A percentile compares a stretch with the other conserved stretches of the same genome.
Evolutionary conservation across 768 basidiomycete genomes (phyloP).

Genomic region (Russula sp.): DNA sequence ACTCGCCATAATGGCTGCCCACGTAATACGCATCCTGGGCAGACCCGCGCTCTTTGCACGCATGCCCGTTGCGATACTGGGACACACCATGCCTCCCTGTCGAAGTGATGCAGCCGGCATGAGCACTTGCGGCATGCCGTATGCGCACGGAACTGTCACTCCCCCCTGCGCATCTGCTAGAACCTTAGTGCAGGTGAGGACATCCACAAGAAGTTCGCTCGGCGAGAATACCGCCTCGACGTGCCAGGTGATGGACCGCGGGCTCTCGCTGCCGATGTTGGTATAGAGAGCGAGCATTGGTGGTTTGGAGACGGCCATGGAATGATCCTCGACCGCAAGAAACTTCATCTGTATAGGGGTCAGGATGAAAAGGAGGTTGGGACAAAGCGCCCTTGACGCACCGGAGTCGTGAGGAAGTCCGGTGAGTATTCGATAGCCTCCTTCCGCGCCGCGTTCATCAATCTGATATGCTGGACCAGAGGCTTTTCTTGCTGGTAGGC

Average conservation of each 20-base stretch:
- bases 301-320: constrained; percentile 47
- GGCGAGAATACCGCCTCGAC: constrained; percentile 38
- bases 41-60: constrained; percentile 15
- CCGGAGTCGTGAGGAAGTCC: constrained; percentile 43
- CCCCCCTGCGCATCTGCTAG: constrained; percentile 38
- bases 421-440: constrained; percentile 39
- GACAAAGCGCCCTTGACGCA: constrained; percentile 26
- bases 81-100: constrained; percentile 25
- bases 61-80: constrained; percentile 21
- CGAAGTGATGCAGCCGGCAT: constrained; percentile 31
- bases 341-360: constrained; percentile 38
- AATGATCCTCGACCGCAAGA: constrained; percentile 36
- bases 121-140: constrained; percentile 44
- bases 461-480: constrained; percentile 40
- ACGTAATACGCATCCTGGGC: constrained; percentile 9
- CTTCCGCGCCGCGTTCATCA: constrained; percentile 50
- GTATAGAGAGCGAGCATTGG: constrained; percentile 53
- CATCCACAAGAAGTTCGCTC: constrained; percentile 45
- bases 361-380: not conserved
- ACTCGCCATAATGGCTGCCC: constrained; percentile 13
- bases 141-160: constrained; percentile 34
- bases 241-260: constrained; percentile 35
- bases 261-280: constrained; percentile 42
- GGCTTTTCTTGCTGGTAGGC: constrained; percentile 47
- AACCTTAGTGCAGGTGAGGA: constrained; percentile 43